phyloP scores from a whole-genome alignment of 345 rosid genomes.

The Brassica napus region DNA sequence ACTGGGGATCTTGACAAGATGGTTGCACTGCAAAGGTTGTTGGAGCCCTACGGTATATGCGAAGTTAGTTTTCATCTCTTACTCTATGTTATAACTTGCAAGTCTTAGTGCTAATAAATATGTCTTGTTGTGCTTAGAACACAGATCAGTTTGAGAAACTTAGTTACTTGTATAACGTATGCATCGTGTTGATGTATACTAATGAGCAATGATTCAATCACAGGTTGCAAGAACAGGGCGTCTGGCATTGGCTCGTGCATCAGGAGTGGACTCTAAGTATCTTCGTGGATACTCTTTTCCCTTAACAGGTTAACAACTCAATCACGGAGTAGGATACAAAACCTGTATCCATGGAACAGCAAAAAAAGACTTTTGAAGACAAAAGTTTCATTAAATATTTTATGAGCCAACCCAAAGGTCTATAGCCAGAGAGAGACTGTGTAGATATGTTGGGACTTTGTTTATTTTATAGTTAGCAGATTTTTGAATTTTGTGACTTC shows the following conservation, averaged over 20 bases:
- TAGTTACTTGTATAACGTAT: too few relatives aligned
- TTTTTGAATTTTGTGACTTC: neutral
- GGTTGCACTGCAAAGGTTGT: constrained; percentile 88
- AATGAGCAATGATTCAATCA: neutral
- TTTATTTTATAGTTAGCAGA: neutral
- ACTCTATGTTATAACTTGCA: neutral
- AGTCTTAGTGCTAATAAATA: too few relatives aligned
- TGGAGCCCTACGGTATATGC: constrained; percentile 95
- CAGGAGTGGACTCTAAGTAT: constrained; percentile 81
- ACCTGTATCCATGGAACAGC: neutral
- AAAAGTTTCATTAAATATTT: too few relatives aligned
- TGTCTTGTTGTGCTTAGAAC: too few relatives aligned
- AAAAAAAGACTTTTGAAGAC: neutral
- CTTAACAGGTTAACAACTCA: constrained; percentile 27
- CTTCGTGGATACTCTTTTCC: constrained; percentile 92
- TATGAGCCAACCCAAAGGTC: too few relatives aligned
- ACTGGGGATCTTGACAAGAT: constrained; percentile 92
- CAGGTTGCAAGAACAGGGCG: constrained; percentile 96
- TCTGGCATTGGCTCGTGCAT: constrained; percentile 78
- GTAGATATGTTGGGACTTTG: neutral
- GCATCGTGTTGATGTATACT: neutral
- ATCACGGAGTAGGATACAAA: neutral
- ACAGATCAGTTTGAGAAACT: too few relatives aligned
- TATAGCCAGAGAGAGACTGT: too few relatives aligned
- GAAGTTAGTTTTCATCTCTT: constrained; percentile 57